Evolutionary conservation across 495 filamentous ascomycete species (phyloP).

Genomic region (Jackrogersella multiformis): DNA sequence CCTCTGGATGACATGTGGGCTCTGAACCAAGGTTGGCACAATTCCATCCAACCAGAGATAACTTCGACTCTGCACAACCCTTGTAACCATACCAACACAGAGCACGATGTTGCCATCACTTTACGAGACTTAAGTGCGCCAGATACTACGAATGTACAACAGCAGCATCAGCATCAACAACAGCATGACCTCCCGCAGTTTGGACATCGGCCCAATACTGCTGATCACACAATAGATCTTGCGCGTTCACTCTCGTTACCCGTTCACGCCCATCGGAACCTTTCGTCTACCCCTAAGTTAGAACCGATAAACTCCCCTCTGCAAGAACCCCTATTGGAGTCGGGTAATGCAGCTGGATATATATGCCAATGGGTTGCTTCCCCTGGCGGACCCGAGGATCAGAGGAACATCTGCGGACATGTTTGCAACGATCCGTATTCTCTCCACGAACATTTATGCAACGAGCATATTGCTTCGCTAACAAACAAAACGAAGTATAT

Average conservation of each 20-base stretch:
- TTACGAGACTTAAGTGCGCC: conserved; percentile 38
- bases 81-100: conserved; percentile 44
- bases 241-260: conserved; percentile 12
- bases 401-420: conserved; percentile 32
- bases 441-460: conserved; percentile 55
- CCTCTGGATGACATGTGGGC: conserved; percentile 24
- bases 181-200: conserved; percentile 13
- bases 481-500: conserved; percentile 54
- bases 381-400: conserved; percentile 13
- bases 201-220: not conserved
- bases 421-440: conserved; percentile 29
- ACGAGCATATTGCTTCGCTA: conserved; percentile 50
- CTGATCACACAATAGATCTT: conserved; percentile 2
- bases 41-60: conserved; percentile 2
- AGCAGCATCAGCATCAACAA: conserved; percentile 23
- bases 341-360: conserved; percentile 16
- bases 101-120: conserved; percentile 42
- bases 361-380: conserved; percentile 49
- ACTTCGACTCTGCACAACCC: conserved; percentile 22
- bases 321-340: conserved; percentile 10
- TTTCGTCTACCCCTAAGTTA: conserved; percentile 21
- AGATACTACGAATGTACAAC: conserved; percentile 1
- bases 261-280: conserved; percentile 17
- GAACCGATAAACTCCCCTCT: not conserved
- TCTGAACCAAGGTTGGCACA: conserved; percentile 21